A percentile compares a stretch with the other conserved stretches of the same genome.
Conservation (phyloP, 2,329 filamentous ascomycete species). For the Xylariaceae sp. region DNA sequence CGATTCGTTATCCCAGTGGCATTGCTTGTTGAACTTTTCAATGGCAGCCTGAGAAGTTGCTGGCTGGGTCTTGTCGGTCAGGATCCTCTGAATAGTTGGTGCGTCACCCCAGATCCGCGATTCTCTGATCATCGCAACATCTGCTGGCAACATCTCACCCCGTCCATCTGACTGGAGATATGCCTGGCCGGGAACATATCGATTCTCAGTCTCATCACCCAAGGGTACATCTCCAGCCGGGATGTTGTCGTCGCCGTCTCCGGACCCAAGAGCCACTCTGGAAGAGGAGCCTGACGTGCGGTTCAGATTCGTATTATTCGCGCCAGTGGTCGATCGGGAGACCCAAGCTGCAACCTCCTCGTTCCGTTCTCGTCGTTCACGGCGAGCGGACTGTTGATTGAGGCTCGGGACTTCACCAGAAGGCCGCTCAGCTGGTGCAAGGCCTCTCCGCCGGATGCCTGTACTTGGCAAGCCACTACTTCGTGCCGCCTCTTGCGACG, state of each 20-base stretch:
- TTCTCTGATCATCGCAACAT: constrained; percentile 42
- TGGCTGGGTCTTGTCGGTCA: constrained; percentile 32
- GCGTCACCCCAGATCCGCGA: constrained; percentile 42
- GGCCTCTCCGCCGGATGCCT: constrained; percentile 34
- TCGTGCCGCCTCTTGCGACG: constrained; percentile 31
- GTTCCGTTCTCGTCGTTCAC: constrained; percentile 39
- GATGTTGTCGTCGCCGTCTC: constrained; percentile 27
- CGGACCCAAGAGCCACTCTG: constrained; percentile 5
- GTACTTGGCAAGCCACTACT: constrained; percentile 34
- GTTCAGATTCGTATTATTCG: constrained; percentile 5
- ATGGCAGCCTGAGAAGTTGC: constrained; percentile 47
- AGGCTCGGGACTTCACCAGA: constrained; percentile 37
- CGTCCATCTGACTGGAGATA: constrained; percentile 35
- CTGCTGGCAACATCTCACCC: constrained; percentile 34
- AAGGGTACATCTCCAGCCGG: constrained; percentile 35
- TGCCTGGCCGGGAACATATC: constrained; percentile 38
- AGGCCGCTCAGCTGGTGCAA: constrained; percentile 39
- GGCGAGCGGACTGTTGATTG: constrained; percentile 38
- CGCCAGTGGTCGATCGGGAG: constrained; percentile 16
- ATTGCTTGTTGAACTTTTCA: constrained; percentile 42
- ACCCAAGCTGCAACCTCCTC: constrained; percentile 46
- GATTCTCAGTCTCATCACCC: constrained; percentile 43
- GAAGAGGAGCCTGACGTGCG: constrained; percentile 7
- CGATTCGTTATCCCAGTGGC: constrained; percentile 48
- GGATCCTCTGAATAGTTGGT: constrained; percentile 40